phyloP scores from a whole-genome alignment of 345 rosid genomes.

The Salix udensis region DNA sequence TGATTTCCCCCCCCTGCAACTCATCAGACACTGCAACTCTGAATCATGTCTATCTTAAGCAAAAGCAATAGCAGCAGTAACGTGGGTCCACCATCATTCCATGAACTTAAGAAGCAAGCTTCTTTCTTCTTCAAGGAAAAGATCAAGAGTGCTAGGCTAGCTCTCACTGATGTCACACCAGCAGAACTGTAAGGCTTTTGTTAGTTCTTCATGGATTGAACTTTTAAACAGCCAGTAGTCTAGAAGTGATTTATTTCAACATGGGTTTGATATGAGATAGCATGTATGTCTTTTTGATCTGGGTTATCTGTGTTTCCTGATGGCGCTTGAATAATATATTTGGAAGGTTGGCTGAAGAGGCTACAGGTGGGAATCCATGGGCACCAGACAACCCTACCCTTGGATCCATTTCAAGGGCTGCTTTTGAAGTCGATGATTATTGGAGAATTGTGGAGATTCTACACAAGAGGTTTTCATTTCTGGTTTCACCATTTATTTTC shows the following conservation, averaged over 20 bases:
- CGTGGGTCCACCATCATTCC: constrained; percentile 55
- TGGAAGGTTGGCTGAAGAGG: constrained; percentile 79
- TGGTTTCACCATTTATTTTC: not conserved
- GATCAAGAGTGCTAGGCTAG: constrained; percentile 84
- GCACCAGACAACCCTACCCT: constrained; percentile 61
- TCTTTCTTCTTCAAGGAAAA: constrained; percentile 91
- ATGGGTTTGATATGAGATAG: not conserved
- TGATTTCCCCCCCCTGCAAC: too few relatives aligned
- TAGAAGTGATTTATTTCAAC: not conserved
- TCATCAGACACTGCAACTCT: not conserved
- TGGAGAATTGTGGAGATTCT: constrained; percentile 71
- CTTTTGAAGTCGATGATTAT: constrained; percentile 89
- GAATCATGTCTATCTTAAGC: constrained; percentile 52
- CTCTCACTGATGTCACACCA: constrained; percentile 85
- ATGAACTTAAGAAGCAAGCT: constrained; percentile 81
- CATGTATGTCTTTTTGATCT: constrained; percentile 21
- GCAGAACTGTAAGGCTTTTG: constrained; percentile 44
- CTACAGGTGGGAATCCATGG: constrained; percentile 58
- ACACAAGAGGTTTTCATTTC: constrained; percentile 57
- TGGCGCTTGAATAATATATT: not conserved
- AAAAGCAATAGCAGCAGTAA: constrained; percentile 38
- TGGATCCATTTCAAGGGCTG: constrained; percentile 75
- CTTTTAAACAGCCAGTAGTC: not conserved
- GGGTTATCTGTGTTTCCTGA: constrained; percentile 11
- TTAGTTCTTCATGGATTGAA: not conserved